phyloP scores from a whole-genome alignment of 2,329 filamentous ascomycete species.

The Microascus cirrosus region DNA sequence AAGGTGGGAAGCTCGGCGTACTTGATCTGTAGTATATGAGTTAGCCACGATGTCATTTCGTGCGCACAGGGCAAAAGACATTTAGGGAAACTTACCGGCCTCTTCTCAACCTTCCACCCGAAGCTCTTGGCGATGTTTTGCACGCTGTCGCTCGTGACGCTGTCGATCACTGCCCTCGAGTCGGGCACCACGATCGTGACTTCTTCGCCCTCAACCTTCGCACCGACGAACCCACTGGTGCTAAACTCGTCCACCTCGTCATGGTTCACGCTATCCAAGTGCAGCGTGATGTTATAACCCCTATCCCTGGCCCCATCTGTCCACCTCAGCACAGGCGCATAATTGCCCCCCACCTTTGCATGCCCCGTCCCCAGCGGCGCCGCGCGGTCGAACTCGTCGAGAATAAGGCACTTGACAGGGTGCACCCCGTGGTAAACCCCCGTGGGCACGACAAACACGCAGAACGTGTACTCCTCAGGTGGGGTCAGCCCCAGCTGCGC shows the following conservation, averaged over 20 bases:
- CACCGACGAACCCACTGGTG: constrained; percentile 86
- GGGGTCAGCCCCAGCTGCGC: constrained; percentile 80
- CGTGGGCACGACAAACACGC: constrained; percentile 81
- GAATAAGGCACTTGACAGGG: constrained; percentile 75
- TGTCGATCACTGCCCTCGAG: constrained; percentile 78
- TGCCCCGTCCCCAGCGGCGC: constrained; percentile 85
- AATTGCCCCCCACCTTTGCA: constrained; percentile 95
- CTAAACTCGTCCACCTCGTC: constrained; percentile 92
- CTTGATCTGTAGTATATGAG: constrained; percentile 38
- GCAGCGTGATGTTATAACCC: constrained; percentile 89
- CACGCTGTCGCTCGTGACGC: constrained; percentile 70
- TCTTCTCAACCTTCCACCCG: constrained; percentile 75
- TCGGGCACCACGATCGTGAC: constrained; percentile 78
- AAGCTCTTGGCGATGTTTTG: constrained; percentile 64
- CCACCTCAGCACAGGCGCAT: constrained; percentile 81
- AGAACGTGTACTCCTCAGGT: constrained; percentile 86
- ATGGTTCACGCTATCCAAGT: constrained; percentile 76
- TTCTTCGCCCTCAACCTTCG: constrained; percentile 41
- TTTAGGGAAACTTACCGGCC: constrained; percentile 39
- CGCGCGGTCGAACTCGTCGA: constrained; percentile 87
- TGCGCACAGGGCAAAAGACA: not conserved
- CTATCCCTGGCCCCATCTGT: constrained; percentile 69
- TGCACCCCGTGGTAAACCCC: constrained; percentile 89
- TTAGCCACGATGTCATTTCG: not conserved
- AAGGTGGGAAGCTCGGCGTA: constrained; percentile 44